These are phyloP conservation scores for Heterobasidion parviporum DNA, from an alignment of 1,284 basidiomycete genomes.

Conservation along the genomic window DNA sequence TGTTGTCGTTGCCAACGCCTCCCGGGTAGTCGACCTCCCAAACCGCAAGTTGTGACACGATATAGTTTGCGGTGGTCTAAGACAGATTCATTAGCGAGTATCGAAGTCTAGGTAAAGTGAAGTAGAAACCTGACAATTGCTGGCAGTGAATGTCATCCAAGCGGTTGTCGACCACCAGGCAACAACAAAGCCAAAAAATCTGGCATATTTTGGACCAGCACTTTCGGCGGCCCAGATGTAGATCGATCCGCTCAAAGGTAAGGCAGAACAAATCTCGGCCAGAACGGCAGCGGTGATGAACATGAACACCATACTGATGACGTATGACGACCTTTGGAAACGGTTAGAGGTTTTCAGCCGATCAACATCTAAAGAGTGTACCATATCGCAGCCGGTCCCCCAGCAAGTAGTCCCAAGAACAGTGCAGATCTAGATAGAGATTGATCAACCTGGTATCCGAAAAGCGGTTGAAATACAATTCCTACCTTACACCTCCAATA, in stretches of 20 bases:
- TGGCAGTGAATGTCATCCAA: conserved; percentile 84
- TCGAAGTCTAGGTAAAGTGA: background rate
- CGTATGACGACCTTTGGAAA: conserved; percentile 60
- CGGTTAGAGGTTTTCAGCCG: background rate
- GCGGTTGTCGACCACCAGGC: conserved; percentile 87
- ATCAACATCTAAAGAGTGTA: conserved; percentile 17
- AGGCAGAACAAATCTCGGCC: conserved; percentile 80
- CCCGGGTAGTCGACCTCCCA: conserved; percentile 77
- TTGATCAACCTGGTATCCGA: background rate
- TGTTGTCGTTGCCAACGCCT: conserved; percentile 55
- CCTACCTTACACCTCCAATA: conserved; percentile 72
- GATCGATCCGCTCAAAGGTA: conserved; percentile 81
- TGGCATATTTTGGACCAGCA: conserved; percentile 74
- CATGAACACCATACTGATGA: conserved; percentile 78
- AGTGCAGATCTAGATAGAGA: conserved; percentile 50
- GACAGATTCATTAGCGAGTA: background rate
- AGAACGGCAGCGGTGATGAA: conserved; percentile 77
- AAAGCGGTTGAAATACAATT: conserved; percentile 8
- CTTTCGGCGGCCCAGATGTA: conserved; percentile 89
- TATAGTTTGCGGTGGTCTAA: conserved; percentile 78
- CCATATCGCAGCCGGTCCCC: conserved; percentile 81
- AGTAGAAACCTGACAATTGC: conserved; percentile 66
- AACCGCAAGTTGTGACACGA: conserved; percentile 73
- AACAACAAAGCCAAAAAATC: conserved; percentile 80
- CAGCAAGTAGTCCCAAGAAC: conserved; percentile 75